A percentile compares a stretch with the other conserved stretches of the same genome.
These are phyloP conservation scores for Arabis alpina DNA, from an alignment of 345 rosid genomes.

Conservation along the genomic window DNA sequence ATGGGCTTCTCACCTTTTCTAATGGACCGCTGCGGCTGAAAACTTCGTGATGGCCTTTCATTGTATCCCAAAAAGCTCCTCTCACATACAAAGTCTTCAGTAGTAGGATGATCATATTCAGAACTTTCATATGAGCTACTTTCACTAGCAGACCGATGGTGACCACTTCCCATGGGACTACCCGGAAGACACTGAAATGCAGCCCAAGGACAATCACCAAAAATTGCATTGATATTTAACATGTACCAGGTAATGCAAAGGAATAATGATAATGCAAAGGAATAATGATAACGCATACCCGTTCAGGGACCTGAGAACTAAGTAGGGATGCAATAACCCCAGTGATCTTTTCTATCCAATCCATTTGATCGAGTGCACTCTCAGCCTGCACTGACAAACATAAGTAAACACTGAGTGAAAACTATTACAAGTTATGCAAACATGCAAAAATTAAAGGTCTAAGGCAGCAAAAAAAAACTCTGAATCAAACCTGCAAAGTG, in stretches of 20 bases:
- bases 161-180: conserved; percentile 88
- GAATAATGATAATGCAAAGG: conserved; percentile 27
- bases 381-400: conserved; percentile 97
- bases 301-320: conserved; percentile 94
- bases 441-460: conserved; percentile 16
- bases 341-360: conserved; percentile 98
- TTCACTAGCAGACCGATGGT: conserved; percentile 95
- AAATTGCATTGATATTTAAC: conserved; percentile 19
- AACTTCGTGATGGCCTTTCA: conserved; percentile 66
- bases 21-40: conserved; percentile 69
- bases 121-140: conserved; percentile 97
- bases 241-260: not conserved
- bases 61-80: conserved; percentile 64
- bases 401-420: conserved; percentile 49
- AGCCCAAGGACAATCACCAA: conserved; percentile 37
- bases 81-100: conserved; percentile 78
- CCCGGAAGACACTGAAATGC: conserved; percentile 70
- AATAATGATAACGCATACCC: conserved; percentile 54
- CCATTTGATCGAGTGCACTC: conserved; percentile 96
- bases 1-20: conserved; percentile 89
- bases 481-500: conserved; percentile 87
- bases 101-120: conserved; percentile 81
- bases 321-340: conserved; percentile 99
- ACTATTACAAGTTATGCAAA: conserved; percentile 18
- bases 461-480: conserved; percentile 37